Percentiles rank a stretch among this genome's conserved stretches.
Evolutionary conservation across 108 stramenopile genomes (phyloP).

Genomic region (Cylindrotheca closterium): DNA sequence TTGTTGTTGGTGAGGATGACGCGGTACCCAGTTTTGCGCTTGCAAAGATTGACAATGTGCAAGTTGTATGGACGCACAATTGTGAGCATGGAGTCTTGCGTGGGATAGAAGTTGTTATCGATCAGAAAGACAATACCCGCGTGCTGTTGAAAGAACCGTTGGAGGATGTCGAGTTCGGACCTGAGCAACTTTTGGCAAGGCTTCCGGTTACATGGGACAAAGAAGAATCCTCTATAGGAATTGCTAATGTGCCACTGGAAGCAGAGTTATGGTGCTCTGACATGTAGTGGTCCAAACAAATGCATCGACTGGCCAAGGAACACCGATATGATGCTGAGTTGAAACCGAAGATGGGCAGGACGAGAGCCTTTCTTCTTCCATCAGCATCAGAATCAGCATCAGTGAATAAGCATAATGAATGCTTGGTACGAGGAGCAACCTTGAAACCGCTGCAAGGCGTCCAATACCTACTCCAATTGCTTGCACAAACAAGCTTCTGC

Average conservation of each 20-base stretch:
- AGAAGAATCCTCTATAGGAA: no score
- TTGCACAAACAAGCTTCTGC: no score
- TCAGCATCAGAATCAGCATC: no score
- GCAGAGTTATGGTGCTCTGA: no score
- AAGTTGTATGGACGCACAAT: conserved; percentile 82
- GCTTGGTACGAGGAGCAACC: no score
- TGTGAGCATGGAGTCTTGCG: conserved; percentile 80
- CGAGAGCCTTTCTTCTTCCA: no score
- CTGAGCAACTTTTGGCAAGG: conserved; percentile 55
- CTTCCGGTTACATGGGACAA: conserved; percentile 34
- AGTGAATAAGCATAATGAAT: no score
- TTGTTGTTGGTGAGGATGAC: conserved; percentile 48
- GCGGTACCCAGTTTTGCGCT: conserved; percentile 18
- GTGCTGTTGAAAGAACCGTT: conserved; percentile 6
- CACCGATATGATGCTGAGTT: not conserved
- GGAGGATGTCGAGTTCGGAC: conserved; percentile 44
- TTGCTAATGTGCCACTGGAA: no score
- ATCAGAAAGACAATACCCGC: not conserved
- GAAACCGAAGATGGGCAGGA: not conserved
- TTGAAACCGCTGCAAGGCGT: no score
- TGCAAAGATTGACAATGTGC: conserved; percentile 46
- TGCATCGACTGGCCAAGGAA: no score
- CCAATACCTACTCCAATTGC: no score
- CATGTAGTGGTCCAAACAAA: no score
- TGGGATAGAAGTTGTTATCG: conserved; percentile 35